phyloP scores from a whole-genome alignment of 768 basidiomycete genomes.

The Mycena rosella region DNA sequence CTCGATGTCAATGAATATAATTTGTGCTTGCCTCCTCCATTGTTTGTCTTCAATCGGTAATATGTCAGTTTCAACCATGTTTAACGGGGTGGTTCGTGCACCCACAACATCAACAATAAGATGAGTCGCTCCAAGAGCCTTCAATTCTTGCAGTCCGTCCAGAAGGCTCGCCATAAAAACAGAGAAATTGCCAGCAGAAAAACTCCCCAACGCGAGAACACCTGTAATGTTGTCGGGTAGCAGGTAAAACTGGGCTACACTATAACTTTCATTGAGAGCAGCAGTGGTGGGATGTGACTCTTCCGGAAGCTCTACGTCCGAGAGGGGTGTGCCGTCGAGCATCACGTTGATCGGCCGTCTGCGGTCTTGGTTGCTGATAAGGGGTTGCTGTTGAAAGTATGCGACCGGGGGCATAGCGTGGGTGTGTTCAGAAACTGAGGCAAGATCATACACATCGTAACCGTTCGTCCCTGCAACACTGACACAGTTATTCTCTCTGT shows the following conservation, averaged over 20 bases:
- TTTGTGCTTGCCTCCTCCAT: slow-evolving; percentile 58
- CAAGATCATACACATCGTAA: slow-evolving; percentile 48
- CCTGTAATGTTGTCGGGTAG: slow-evolving; percentile 66
- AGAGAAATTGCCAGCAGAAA: slow-evolving; percentile 59
- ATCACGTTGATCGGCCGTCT: slow-evolving; percentile 63
- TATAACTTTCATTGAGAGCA: slow-evolving; percentile 58
- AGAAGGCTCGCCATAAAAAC: slow-evolving; percentile 58
- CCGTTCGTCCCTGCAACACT: slow-evolving; percentile 65
- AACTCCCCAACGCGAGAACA: slow-evolving; percentile 70
- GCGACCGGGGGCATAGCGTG: slow-evolving; percentile 44
- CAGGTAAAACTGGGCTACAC: slow-evolving; percentile 68
- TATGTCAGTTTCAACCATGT: background rate
- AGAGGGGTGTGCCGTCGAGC: slow-evolving; percentile 59
- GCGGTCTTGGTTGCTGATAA: slow-evolving; percentile 46
- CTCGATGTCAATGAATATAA: background rate
- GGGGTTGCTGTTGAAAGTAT: slow-evolving; percentile 56
- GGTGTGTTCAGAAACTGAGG: slow-evolving; percentile 26
- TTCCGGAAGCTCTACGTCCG: slow-evolving; percentile 59
- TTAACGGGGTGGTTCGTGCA: slow-evolving; percentile 12
- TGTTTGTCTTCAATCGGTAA: slow-evolving; percentile 54
- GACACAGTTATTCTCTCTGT: slow-evolving; percentile 65
- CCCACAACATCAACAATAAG: slow-evolving; percentile 71
- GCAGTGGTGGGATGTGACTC: slow-evolving; percentile 52
- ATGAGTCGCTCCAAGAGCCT: slow-evolving; percentile 60
- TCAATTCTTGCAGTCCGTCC: slow-evolving; percentile 61